Base-by-base conservation (phyloP, 129 eudicot species). In the Flaveria linearis region DNA sequence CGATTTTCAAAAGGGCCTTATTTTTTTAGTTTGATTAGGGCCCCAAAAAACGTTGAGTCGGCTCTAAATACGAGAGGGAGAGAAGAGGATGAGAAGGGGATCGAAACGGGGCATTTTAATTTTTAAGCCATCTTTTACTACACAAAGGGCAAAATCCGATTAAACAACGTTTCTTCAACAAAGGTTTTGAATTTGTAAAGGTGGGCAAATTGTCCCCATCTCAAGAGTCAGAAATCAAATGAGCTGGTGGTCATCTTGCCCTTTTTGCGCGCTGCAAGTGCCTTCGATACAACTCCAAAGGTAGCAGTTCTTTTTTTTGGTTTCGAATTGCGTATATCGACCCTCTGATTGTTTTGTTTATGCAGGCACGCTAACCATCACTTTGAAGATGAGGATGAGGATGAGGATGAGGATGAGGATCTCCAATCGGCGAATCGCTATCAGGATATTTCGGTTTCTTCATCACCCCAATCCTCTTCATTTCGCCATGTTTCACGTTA, bases 321-420 rank as follows among this genome's bases (percentile, higher is more conserved):
- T 60, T 60, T 1, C 17, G 22, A 25, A 17, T 64, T 33, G 69
- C 36, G 13, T 7, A 47, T 42, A 49, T 28, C 64, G 3, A 46
- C 0, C 15, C 10, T 9, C 7, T 33, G 39, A 22, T 60, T 11
- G 16, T 33, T 9, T 61, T 18, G 7, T 9, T 52, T 25, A 60
- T 64, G 50, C 84, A 93, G 98, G 84, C 98, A 93, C 78, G 98
- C 88, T 13, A 93, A 86, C 62, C 79, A 64, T 79, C 98, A 93
- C 82, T 93, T 93, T 63, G 87, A 81, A 65, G 97, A 90, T 57
- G 90, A 88, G 51, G 83, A n/a, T n/a, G n/a, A n/a, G n/a, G n/a
- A 88, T 36, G 83, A 72, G n/a, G 63, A 68, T 45, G 90, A 88
- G 51, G 83, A 88, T 39, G 83, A 69, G n/a, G 64, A 68, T 46